Evolutionary conservation across 176 grass and related monocot species (phyloP).

Genomic region (Puya raimondii): DNA sequence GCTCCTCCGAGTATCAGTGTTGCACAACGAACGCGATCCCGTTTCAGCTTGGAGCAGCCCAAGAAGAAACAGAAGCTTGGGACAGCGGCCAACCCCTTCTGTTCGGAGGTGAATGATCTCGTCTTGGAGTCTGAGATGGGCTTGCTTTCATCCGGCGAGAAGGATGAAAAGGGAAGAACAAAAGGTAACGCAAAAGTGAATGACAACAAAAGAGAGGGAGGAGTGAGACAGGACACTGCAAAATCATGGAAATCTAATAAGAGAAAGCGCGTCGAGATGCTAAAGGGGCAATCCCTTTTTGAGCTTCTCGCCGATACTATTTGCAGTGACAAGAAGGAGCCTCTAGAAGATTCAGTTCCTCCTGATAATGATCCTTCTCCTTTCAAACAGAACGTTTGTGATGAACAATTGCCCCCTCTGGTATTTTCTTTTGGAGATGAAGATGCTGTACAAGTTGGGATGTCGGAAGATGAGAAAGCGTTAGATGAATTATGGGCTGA

Average conservation of each 20-base stretch:
- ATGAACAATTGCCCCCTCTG: conserved; percentile 50
- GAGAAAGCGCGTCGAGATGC: conserved; percentile 18
- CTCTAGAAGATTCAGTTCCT: neutral
- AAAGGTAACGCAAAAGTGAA: neutral
- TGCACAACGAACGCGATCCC: conserved; percentile 19
- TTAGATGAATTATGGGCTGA: conserved; percentile 70
- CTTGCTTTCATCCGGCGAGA: conserved; percentile 6
- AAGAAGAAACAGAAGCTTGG: conserved; percentile 40
- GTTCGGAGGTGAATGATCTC: conserved; percentile 19
- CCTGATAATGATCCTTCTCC: conserved; percentile 16
- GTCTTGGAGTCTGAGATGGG: conserved; percentile 10
- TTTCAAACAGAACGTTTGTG: conserved; percentile 37
- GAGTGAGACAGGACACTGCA: conserved; percentile 17
- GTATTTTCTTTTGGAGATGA: conserved; percentile 68
- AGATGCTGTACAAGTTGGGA: conserved; percentile 30
- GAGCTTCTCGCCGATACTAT: conserved; percentile 58
- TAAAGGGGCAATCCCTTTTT: conserved; percentile 44
- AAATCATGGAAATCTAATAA: conserved; percentile 30
- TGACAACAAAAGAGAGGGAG: conserved; percentile 18
- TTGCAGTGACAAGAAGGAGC: conserved; percentile 11
- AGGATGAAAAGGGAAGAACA: neutral
- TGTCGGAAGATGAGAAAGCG: conserved; percentile 28
- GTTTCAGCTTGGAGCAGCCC: conserved; percentile 42
- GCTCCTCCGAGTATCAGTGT: conserved; percentile 10
- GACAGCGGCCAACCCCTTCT: neutral